These are phyloP conservation scores for Helichrysum umbraculigerum DNA, from an alignment of 129 eudicot species.

Conservation along the genomic window DNA sequence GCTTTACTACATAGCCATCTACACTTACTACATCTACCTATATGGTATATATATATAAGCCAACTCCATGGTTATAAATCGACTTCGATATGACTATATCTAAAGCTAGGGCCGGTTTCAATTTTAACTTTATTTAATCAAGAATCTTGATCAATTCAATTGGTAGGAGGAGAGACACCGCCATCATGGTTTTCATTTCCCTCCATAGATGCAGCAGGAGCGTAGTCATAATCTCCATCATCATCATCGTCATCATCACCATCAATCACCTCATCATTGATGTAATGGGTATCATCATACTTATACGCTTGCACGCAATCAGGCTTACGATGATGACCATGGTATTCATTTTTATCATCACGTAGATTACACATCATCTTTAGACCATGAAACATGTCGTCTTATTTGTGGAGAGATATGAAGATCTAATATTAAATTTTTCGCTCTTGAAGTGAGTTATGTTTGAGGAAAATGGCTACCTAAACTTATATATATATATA, in stretches of 20 bases:
- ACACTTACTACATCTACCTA: slow-evolving; percentile 12
- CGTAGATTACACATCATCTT: slow-evolving; percentile 18
- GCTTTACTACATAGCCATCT: slow-evolving; percentile 9
- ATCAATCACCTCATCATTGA: slow-evolving; percentile 29
- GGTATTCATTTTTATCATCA: slow-evolving; percentile 14
- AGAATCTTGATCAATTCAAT: slow-evolving; percentile 7
- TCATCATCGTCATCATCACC: slow-evolving; percentile 40
- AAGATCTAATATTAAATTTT: background rate
- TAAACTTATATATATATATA: slow-evolving; percentile 3
- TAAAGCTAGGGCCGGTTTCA: slow-evolving; percentile 16
- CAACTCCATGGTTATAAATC: slow-evolving; percentile 2
- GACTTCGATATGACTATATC: slow-evolving; percentile 17
- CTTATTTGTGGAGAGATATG: slow-evolving; percentile 12
- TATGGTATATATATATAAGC: slow-evolving; percentile 3
- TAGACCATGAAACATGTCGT: slow-evolving; percentile 28
- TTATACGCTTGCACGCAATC: slow-evolving; percentile 16
- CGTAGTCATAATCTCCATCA: slow-evolving; percentile 41
- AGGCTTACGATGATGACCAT: slow-evolving; percentile 21
- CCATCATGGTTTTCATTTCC: slow-evolving; percentile 8
- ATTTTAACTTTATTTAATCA: slow-evolving; percentile 18
- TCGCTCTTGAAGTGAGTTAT: slow-evolving; percentile 6
- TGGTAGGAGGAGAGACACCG: slow-evolving; percentile 10
- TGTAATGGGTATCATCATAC: slow-evolving; percentile 17
- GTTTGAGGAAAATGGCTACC: slow-evolving; percentile 15
- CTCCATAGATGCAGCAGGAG: slow-evolving; percentile 54